These are phyloP conservation scores for Aspergillus ostianus DNA, from an alignment of 495 filamentous ascomycete genomes.

Conservation along the genomic window DNA sequence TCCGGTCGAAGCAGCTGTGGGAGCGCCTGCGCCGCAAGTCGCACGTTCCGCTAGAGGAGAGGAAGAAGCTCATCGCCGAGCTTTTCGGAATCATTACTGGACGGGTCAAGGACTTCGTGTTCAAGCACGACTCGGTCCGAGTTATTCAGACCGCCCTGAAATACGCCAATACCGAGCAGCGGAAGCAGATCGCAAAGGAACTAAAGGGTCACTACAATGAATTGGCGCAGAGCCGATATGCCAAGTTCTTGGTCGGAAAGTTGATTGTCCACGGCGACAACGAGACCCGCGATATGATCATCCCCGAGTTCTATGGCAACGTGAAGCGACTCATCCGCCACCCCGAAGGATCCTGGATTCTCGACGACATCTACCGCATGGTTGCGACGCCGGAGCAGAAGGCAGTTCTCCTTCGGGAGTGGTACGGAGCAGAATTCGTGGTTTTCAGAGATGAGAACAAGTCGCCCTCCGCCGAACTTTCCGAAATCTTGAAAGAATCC, in stretches of 20 bases:
- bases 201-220: conserved; percentile 80
- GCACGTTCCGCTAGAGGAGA: conserved; percentile 79
- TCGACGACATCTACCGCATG: conserved; percentile 91
- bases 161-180: conserved; percentile 81
- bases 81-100: conserved; percentile 88
- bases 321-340: conserved; percentile 92
- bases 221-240: conserved; percentile 90
- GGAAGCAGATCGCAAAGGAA: conserved; percentile 82
- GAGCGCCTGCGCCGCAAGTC: conserved; percentile 89
- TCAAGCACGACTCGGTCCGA: conserved; percentile 96
- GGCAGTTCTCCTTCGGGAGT: conserved; percentile 80
- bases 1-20: conserved; percentile 95
- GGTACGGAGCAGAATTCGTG: conserved; percentile 93
- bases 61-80: conserved; percentile 82
- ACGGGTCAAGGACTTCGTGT: conserved; percentile 87
- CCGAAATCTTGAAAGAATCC: conserved; percentile 65
- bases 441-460: conserved; percentile 64
- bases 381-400: conserved; percentile 83
- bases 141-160: conserved; percentile 96
- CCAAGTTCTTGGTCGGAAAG: conserved; percentile 95
- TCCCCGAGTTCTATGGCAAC: conserved; percentile 92
- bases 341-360: conserved; percentile 91
- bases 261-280: conserved; percentile 84
- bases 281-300: conserved; percentile 79
- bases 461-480: conserved; percentile 57